Base-by-base conservation (phyloP, 2,329 filamentous ascomycete species). In the Fusarium sp. region DNA sequence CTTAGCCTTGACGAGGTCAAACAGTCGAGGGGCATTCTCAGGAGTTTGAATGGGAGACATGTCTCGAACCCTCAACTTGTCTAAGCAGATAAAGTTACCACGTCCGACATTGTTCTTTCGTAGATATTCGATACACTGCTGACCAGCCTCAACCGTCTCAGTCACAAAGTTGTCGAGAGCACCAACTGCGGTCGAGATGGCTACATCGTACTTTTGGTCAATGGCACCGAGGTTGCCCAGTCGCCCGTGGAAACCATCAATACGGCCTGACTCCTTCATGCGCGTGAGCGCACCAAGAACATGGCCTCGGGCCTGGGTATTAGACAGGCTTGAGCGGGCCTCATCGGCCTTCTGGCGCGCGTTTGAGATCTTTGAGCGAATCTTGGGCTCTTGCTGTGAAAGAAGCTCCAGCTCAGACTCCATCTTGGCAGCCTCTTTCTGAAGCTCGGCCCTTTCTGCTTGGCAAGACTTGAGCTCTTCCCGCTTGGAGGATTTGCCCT, bases 81-180 rank as follows among this genome's bases (percentile, higher is more conserved):
- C 94, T 15, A 99, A 87, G 72, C 96, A 93, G 75, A 99, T 98
- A 79, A 99, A 98, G 82, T 98, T 98, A 64, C 95, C 96, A 74
- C 97, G 91, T 12, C 96, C 96, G 4, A 99, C 90, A 73, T 98
- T 98, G 75, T 97, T 99, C 85, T 98, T 99, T 60, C 96, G 91
- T 12, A 99, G 87, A 77, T 99, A 96, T 77, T 98, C 96, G 69
- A 99, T 98, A 80, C 97, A 99, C 79, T 98, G 95, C 80, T 99
- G 96, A 70, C 95, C 96, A 62, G 94, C 93, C 75, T 98, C 96
- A 13, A 98, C 95, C 1, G 94, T 95, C 75, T 98, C 96, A 1
- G 97, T 97, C 10, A 99, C 95, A 81, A 99, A 95, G 77, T 98
- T 97, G 80, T 99, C 94, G 10, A 99, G 88, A 3, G 92, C 88